Base-by-base conservation (phyloP, 257 asterid species). In the Scutellaria barbata region DNA sequence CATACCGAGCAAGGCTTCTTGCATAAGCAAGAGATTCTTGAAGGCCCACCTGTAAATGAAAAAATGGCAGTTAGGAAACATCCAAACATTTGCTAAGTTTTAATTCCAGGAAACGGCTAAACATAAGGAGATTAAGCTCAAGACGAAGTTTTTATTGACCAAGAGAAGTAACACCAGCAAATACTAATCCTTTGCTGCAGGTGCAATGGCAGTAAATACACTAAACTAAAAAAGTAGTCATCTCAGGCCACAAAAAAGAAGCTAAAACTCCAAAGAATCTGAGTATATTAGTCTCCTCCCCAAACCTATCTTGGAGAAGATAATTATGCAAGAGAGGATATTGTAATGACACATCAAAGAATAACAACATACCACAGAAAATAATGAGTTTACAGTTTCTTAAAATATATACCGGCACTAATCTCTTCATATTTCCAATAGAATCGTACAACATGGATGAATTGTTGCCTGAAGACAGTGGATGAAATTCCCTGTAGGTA, bases 11-110 rank as follows among this genome's bases (percentile, higher is more conserved):
- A 35, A 92, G 85, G 86, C 98, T 95, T 79, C 96, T 85, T 13
- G 98, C 95, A 83, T 88, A 95, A 55, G 87, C 85, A 62, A 92
- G 90, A n/a, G 88, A 84, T 69, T 89, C 98, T 62, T 87, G 93
- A 69, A 88, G 85, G 61, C 99, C 99, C 18, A 95, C 96, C 99
- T 95, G 89, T 63, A 76, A 22, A 47, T 39, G 51, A 52, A 48
- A 20, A 53, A 68, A 40, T n/a, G 45, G 43, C 37, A 11, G 46
- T 48, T 53, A 58, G 43, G 33, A 53, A 54, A 66, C 20, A 41
- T 40, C 35, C 25, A 7, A 53, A 11, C 22, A 35, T 53, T 55
- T 35, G 46, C 22, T 10, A 14, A 59, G 11, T 42, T 41, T 16
- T 63, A 18, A 52, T 47, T 59, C 12, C 12, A 10, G 42, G 25